phyloP scores from a whole-genome alignment of 306 rosid genomes.

The Morella rubra region DNA sequence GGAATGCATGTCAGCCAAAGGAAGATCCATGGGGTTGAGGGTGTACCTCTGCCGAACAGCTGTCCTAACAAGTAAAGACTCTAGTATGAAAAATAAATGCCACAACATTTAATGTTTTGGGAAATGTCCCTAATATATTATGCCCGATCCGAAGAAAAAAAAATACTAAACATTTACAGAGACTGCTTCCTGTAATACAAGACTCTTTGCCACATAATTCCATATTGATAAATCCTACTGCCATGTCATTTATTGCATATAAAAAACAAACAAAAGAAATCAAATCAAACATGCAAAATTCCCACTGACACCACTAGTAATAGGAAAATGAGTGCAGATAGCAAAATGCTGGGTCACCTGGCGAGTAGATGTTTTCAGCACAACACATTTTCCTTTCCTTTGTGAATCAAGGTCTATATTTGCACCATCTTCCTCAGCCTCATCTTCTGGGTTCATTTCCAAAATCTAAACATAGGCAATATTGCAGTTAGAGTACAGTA shows the following conservation, averaged over 20 bases:
- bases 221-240: neutral
- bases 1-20: too few relatives aligned
- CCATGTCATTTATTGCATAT: neutral
- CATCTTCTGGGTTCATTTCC: constrained; percentile 98
- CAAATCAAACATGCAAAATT: neutral
- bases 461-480: constrained; percentile 51
- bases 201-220: neutral
- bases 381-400: constrained; percentile 94
- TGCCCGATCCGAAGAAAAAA: neutral
- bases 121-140: neutral
- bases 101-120: neutral
- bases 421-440: constrained; percentile 95
- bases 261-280: neutral
- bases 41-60: too few relatives aligned
- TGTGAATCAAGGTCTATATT: constrained; percentile 95
- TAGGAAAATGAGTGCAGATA: neutral
- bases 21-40: too few relatives aligned
- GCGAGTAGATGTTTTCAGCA: constrained; percentile 88
- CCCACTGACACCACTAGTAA: neutral
- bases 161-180: neutral
- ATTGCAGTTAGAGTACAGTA: neutral
- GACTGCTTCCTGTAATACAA: neutral
- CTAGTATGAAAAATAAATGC: neutral
- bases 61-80: too few relatives aligned
- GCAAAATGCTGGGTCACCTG: constrained; percentile 45